These are phyloP conservation scores for Cicer arietinum DNA, from an alignment of 306 rosid species.

Conservation along the genomic window DNA sequence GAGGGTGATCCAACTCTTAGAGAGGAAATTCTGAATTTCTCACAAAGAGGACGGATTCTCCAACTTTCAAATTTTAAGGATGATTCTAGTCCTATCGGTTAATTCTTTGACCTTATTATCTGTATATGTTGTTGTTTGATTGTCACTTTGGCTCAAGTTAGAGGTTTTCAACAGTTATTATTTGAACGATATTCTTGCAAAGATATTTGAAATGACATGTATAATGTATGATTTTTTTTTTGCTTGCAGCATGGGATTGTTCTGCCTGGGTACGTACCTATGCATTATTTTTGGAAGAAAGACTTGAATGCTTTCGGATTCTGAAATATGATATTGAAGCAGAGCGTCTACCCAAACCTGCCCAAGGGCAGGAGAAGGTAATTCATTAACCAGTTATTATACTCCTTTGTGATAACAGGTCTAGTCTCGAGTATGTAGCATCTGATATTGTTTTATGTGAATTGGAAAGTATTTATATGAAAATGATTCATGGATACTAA, in stretches of 20 bases:
- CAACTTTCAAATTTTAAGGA: slow-evolving; percentile 98
- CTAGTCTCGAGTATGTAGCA: slow-evolving; percentile 11
- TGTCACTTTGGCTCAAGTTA: slow-evolving; percentile 35
- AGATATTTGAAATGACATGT: neutral
- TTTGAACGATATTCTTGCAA: slow-evolving; percentile 2
- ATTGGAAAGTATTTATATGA: slow-evolving; percentile 15
- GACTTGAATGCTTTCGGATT: slow-evolving; percentile 92
- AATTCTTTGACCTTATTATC: slow-evolving; percentile 42
- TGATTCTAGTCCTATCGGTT: slow-evolving; percentile 97
- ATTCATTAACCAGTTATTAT: slow-evolving; percentile 14
- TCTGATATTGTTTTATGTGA: slow-evolving; percentile 23
- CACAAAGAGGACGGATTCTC: slow-evolving; percentile 85
- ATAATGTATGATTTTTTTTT: slow-evolving; percentile 25
- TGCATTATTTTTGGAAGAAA: slow-evolving; percentile 97
- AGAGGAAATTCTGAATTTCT: slow-evolving; percentile 90
- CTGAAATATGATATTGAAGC: slow-evolving; percentile 97
- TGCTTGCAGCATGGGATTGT: slow-evolving; percentile 94
- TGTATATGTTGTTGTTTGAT: slow-evolving; percentile 11
- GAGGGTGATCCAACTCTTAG: slow-evolving; percentile 98
- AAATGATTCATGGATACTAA: slow-evolving; percentile 5
- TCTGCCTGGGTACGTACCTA: slow-evolving; percentile 99
- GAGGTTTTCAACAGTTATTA: slow-evolving; percentile 31
- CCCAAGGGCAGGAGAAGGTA: slow-evolving; percentile 90
- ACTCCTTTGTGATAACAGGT: slow-evolving; percentile 22
- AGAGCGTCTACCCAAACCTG: slow-evolving; percentile 91